These are phyloP conservation scores for Colletotrichum cordylinicola DNA, from an alignment of 2,329 filamentous ascomycete genomes.

Conservation along the genomic window DNA sequence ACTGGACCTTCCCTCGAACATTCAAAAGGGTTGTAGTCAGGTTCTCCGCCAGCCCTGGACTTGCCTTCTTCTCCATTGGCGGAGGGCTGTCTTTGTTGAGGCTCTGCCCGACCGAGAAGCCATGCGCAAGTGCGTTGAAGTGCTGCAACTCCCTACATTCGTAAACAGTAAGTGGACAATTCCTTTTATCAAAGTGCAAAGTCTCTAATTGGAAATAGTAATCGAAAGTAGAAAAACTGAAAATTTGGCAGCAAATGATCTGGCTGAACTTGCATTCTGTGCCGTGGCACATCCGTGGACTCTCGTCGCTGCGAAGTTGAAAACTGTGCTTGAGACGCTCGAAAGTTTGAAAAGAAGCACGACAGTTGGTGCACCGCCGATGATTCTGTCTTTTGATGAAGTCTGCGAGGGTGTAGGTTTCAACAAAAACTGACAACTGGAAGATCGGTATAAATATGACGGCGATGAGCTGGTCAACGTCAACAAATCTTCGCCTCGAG, in stretches of 20 bases:
- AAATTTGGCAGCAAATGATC: conserved; percentile 37
- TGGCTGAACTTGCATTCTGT: conserved; percentile 41
- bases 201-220: neutral
- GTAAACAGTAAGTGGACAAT: conserved; percentile 33
- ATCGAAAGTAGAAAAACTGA: conserved; percentile 40
- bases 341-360: conserved; percentile 46
- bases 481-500: neutral
- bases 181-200: neutral
- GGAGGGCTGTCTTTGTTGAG: conserved; percentile 39
- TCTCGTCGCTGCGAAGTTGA: conserved; percentile 47
- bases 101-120: conserved; percentile 46
- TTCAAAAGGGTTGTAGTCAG: conserved; percentile 28
- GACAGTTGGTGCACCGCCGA: conserved; percentile 43
- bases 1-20: conserved; percentile 39
- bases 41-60: neutral
- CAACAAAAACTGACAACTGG: conserved; percentile 38
- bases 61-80: neutral
- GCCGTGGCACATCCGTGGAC: conserved; percentile 50
- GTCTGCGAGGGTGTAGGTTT: conserved; percentile 52
- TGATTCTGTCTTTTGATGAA: conserved; percentile 46
- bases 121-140: conserved; percentile 42
- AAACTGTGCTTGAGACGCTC: conserved; percentile 40
- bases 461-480: neutral
- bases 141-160: conserved; percentile 42
- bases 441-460: neutral